Percentiles rank a stretch among this genome's conserved stretches.
These are phyloP conservation scores for Phylloporus sp. DNA, from an alignment of 768 basidiomycete genomes.

Conservation along the genomic window DNA sequence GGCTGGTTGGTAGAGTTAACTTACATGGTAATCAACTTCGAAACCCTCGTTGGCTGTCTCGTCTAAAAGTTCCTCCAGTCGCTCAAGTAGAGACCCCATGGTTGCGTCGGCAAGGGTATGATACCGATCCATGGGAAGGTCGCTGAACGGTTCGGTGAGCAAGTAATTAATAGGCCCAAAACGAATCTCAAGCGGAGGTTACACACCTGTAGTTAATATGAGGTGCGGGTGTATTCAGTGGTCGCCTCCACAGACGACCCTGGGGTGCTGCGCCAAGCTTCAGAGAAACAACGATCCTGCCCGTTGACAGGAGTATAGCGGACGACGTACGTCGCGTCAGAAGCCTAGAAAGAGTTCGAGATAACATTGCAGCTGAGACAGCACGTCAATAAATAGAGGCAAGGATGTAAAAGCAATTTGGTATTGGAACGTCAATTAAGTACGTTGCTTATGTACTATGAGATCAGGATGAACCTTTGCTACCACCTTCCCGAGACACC, in stretches of 20 bases:
- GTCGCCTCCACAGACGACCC: conserved; percentile 14
- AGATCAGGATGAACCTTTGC: conserved; percentile 23
- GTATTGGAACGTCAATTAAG: neutral
- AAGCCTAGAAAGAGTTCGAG: conserved; percentile 15
- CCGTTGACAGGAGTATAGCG: conserved; percentile 2
- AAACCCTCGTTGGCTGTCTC: conserved; percentile 47
- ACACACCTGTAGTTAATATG: conserved; percentile 54
- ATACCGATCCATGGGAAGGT: conserved; percentile 62
- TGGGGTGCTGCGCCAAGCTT: neutral
- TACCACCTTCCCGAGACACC: conserved; percentile 52
- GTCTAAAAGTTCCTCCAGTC: conserved; percentile 71
- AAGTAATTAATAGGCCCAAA: neutral
- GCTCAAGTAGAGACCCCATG: conserved; percentile 74
- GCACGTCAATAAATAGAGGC: neutral
- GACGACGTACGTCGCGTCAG: conserved; percentile 8
- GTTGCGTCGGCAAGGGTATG: conserved; percentile 68
- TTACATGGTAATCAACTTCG: conserved; percentile 88
- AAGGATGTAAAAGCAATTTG: neutral
- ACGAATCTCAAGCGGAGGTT: neutral
- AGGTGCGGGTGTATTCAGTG: conserved; percentile 50
- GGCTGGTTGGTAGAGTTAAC: conserved; percentile 20
- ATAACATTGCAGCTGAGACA: conserved; percentile 13
- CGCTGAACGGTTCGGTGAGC: conserved; percentile 29
- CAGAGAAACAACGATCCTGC: neutral
- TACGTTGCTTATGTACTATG: conserved; percentile 5